Conservation (phyloP, 768 basidiomycete species). For the Podaxis sp. region DNA sequence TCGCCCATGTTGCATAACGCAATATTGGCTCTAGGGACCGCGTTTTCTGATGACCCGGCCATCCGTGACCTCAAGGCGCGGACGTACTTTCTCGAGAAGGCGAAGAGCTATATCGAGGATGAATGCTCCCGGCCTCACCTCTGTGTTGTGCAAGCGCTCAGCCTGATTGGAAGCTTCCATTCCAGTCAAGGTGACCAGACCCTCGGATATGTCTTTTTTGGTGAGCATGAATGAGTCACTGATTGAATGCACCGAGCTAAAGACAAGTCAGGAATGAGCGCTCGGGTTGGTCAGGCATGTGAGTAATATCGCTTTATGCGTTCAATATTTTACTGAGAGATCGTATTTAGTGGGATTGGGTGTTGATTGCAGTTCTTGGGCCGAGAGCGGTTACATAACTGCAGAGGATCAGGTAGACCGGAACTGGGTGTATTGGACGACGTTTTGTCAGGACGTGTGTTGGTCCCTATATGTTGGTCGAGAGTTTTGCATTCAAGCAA, state of each 20-base stretch:
- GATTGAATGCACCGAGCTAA: slow-evolving; percentile 11
- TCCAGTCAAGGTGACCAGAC: slow-evolving; percentile 48
- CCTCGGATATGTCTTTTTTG: slow-evolving; percentile 47
- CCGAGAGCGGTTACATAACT: slow-evolving; percentile 49
- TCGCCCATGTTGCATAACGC: slow-evolving; percentile 75
- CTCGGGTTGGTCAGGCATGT: slow-evolving; percentile 60
- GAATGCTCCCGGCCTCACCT: slow-evolving; percentile 48
- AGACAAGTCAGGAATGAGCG: slow-evolving; percentile 47
- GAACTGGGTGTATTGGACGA: slow-evolving; percentile 61
- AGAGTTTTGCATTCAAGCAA: slow-evolving; percentile 47
- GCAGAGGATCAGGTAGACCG: slow-evolving; percentile 55
- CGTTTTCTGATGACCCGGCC: slow-evolving; percentile 44
- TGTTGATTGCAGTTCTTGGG: slow-evolving; percentile 58
- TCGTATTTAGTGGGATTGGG: slow-evolving; percentile 50
- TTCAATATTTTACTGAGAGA: slow-evolving; percentile 2
- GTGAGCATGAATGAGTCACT: slow-evolving; percentile 25
- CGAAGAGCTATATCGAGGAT: slow-evolving; percentile 45
- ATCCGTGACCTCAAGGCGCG: slow-evolving; percentile 43
- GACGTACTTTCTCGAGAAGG: slow-evolving; percentile 39
- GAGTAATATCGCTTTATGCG: slow-evolving; percentile 26
- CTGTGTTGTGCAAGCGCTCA: slow-evolving; percentile 43
- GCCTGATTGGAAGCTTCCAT: slow-evolving; percentile 43
- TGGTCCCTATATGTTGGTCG: slow-evolving; percentile 70
- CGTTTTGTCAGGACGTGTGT: slow-evolving; percentile 60
- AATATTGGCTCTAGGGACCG: slow-evolving; percentile 45